These are phyloP conservation scores for Mortierella antarctica DNA, from an alignment of 192 early-diverging fungal species.

Conservation along the genomic window DNA sequence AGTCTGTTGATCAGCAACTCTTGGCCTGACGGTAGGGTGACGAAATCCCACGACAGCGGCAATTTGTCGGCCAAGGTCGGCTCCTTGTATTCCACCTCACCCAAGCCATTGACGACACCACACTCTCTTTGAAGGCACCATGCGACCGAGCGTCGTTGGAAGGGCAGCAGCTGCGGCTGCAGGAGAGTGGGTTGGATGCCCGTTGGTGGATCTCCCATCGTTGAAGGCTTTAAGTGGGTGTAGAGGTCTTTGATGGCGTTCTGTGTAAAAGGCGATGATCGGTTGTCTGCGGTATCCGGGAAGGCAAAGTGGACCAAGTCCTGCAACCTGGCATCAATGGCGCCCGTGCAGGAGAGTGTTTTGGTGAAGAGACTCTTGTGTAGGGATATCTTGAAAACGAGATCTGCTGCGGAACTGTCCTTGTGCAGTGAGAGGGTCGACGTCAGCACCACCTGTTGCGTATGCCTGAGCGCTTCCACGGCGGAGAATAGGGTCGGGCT, in stretches of 20 bases:
- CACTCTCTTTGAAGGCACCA: slow-evolving; percentile 32
- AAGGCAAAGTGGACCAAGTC: slow-evolving; percentile 26
- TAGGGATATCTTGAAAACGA: slow-evolving; percentile 3
- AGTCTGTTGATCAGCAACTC: slow-evolving; percentile 18
- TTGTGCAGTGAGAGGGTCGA: neutral
- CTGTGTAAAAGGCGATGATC: slow-evolving; percentile 2
- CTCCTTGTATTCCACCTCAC: slow-evolving; percentile 23
- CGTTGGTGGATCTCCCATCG: slow-evolving; percentile 1
- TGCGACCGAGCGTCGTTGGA: slow-evolving; percentile 26
- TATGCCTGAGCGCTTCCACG: neutral
- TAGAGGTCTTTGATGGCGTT: slow-evolving; percentile 39
- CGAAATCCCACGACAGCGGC: slow-evolving; percentile 29
- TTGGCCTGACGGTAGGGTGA: neutral
- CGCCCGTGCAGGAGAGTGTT: neutral
- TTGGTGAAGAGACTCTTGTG: slow-evolving; percentile 3
- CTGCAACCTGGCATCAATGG: slow-evolving; percentile 4
- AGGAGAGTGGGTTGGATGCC: slow-evolving; percentile 13
- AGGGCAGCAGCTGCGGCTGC: slow-evolving; percentile 12
- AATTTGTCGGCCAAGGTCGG: slow-evolving; percentile 17
- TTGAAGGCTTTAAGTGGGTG: slow-evolving; percentile 10
- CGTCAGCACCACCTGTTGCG: neutral
- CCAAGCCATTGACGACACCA: slow-evolving; percentile 3
- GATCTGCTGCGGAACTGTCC: neutral
- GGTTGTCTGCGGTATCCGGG: neutral
- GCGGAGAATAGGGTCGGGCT: slow-evolving; percentile 7